Base-by-base conservation (phyloP, 2,329 filamentous ascomycete species). In the Pseudogymnoascus sp. region DNA sequence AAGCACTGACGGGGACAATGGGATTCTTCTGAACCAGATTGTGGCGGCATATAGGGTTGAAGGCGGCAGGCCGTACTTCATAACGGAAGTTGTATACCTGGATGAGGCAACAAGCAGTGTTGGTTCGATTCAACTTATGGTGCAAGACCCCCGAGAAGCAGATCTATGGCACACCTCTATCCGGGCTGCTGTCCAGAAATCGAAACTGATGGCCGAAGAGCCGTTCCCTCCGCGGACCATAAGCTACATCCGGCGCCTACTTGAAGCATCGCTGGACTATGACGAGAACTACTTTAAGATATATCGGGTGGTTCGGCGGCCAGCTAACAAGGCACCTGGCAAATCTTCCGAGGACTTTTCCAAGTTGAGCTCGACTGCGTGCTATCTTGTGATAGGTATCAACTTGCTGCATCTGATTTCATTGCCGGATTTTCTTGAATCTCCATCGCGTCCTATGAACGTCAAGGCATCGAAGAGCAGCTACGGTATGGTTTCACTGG, bases 361-460 rank as follows among this genome's bases (percentile, higher is more conserved):
- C 57, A 89, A 88, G 68, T 73, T 85, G 28, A 80, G 80, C 38
- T 83, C 85, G 8, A 83, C 81, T 8, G 81, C 87, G 22, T 88
- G 83, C 71, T 88, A 88, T 69, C 77, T 90, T 64, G 86, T 82
- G 6, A 79, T 90, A 69, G 87, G 87, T 18, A 78, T 86, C 32
- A 85, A 89, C 74, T 87, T 86, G 69, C 74, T 89, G 34, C 86
- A 89, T 73, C 68, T 90, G 57, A 79, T 90, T 50, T 85, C 85
- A n/a, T 69, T 87, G 32, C 79, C 83, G 41, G 87, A 85, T 66
- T 74, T 78, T 18, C 76, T 76, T 32, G 79, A 78, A 66, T 77
- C 64, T 74, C 77, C 25, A 81, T 82, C 64, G 11, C 64, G 64
- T 18, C 59, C 69, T 6, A 58, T 66, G 14, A 81, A 54, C 71